Evolutionary conservation across 768 basidiomycete species (phyloP), one percentile per base, ranked within the genome.

Genomic region (Boletus fagicola): DNA sequence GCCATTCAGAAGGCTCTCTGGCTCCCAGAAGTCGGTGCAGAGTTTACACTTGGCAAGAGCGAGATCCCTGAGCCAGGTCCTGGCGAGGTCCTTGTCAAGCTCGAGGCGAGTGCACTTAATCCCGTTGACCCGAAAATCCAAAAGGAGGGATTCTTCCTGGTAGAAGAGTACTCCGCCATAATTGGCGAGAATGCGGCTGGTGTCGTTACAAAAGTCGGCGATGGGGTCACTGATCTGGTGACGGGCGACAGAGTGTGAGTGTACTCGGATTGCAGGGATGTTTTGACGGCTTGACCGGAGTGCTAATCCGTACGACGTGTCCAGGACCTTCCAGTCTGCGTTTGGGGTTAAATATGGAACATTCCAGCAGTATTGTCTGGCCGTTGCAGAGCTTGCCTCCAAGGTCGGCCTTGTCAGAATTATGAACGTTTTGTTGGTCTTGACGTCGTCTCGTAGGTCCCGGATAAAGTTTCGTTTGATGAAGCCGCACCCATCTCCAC

Each of bases 91-190:
- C 71, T 81, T 31, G 70, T 80, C 61, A 75, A 75, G 57, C 60
- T 80, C 45, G 59, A 72, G 44, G 70, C 80, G 1, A 70, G 74
- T 0, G 73, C 75, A 3, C 59, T 82, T n/a, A 80, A 82, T 56
- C 81, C 81, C 1, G 64, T 76, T 2, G 80, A 84, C 58, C 51
- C 54, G 54, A 46, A 16, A 5, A 40, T 60, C 28, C 61, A 55
- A 42, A 59, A 51, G 33, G 13, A 12, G 16, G 56, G 54, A 3
- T 57, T 59, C 20, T 49, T 51, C 46, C 1, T 59, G 11, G 44
- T 79, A n/a, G 57, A 74, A n/a, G 51, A 66, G 10, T 81, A 63
- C 57, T 78, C 78, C 0, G 61, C 64, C 26, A 60, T 77, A 50
- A 49, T 74, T 12, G 79, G 76, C n/a, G 63, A 62, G 20, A 75